phyloP scores from a whole-genome alignment of 2,329 filamentous ascomycete genomes.

The Ascochyta fabae region DNA sequence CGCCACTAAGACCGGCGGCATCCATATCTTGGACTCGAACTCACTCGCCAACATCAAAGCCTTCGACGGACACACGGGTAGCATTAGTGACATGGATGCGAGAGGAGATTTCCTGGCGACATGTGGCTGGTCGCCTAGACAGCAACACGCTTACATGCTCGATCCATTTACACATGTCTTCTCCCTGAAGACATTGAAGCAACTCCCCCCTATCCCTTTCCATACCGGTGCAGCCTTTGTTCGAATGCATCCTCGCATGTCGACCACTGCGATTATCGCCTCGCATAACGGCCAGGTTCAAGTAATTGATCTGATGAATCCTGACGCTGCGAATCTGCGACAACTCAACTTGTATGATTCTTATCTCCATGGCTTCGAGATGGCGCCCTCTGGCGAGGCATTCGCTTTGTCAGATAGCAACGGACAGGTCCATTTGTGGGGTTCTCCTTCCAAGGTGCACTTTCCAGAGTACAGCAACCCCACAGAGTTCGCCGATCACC shows the following conservation, averaged over 20 bases:
- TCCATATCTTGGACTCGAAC: conserved; percentile 84
- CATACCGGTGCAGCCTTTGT: conserved; percentile 93
- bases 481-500: conserved; percentile 72
- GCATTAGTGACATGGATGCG: conserved; percentile 96
- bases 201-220: conserved; percentile 88
- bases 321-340: conserved; percentile 82
- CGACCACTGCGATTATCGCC: conserved; percentile 91
- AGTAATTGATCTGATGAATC: conserved; percentile 93
- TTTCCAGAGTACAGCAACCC: conserved; percentile 83
- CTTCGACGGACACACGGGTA: conserved; percentile 88
- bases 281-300: conserved; percentile 94
- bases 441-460: conserved; percentile 81
- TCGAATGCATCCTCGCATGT: conserved; percentile 94
- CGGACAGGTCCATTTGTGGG: conserved; percentile 84
- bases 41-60: conserved; percentile 80
- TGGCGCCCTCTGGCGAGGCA: conserved; percentile 86
- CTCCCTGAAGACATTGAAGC: conserved; percentile 87
- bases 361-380: conserved; percentile 80
- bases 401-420: conserved; percentile 81
- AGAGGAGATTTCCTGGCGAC: conserved; percentile 95
- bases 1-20: conserved; percentile 79
- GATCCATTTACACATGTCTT: conserved; percentile 96
- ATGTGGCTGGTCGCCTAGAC: conserved; percentile 88
- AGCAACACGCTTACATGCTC: conserved; percentile 78
- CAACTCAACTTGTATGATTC: conserved; percentile 77